Conservation (phyloP, 495 filamentous ascomycete species). For the Neurospora intermedia region DNA sequence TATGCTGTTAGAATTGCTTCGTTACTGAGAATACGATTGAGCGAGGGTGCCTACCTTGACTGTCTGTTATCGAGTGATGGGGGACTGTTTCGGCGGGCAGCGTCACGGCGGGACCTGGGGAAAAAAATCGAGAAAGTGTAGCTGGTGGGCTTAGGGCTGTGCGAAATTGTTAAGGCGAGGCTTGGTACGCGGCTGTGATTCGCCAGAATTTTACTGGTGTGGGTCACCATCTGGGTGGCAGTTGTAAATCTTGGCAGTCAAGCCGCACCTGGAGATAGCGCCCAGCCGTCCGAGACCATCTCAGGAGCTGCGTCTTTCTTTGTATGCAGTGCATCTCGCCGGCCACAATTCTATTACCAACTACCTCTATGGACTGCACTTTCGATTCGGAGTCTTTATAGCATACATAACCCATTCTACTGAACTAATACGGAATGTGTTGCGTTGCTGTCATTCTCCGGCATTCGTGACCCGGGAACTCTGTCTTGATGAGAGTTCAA, state of each 20-base stretch:
- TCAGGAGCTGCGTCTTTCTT: not conserved
- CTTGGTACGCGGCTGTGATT: not conserved
- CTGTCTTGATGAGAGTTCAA: not conserved
- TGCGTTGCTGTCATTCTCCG: not conserved
- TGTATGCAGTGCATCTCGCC: not conserved
- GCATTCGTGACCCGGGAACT: not conserved
- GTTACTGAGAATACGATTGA: not conserved
- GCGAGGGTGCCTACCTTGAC: conserved; percentile 33
- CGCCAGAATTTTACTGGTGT: not conserved
- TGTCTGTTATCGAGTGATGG: conserved; percentile 33
- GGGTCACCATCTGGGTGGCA: not conserved
- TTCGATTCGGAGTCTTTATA: not conserved
- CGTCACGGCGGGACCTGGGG: conserved; percentile 24
- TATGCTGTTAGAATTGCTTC: conserved; percentile 22
- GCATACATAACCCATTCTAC: not conserved
- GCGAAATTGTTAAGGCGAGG: conserved; percentile 20
- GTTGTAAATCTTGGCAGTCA: not conserved
- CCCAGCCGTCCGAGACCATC: not conserved
- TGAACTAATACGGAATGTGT: not conserved
- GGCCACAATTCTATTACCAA: not conserved
- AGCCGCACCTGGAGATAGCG: not conserved
- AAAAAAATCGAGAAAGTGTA: conserved; percentile 29
- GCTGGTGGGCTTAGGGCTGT: conserved; percentile 27
- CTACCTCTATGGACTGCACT: not conserved
- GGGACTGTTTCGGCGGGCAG: conserved; percentile 22